Percentiles rank a stretch among this genome's conserved stretches.
These are phyloP conservation scores for Solanum peruvianum DNA, from an alignment of 257 asterid genomes.

Conservation along the genomic window DNA sequence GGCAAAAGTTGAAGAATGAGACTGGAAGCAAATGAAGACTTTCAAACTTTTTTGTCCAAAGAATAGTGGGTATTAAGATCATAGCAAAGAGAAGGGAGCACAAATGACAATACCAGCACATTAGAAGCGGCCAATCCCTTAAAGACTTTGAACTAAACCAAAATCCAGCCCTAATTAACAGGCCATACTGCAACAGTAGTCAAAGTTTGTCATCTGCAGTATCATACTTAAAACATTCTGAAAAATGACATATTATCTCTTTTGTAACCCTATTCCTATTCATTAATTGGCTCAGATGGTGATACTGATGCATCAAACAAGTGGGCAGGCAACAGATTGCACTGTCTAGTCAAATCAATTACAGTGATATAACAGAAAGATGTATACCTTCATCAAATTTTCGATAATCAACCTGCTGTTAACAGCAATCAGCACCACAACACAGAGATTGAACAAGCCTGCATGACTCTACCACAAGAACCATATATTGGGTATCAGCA, in stretches of 20 bases:
- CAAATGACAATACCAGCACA: slow-evolving; percentile 73
- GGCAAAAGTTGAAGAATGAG: slow-evolving; percentile 75
- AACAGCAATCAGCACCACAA: slow-evolving; percentile 97
- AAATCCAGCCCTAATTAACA: slow-evolving; percentile 72
- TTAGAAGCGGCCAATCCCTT: slow-evolving; percentile 93
- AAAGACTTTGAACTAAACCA: slow-evolving; percentile 89
- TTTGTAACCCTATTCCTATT: neutral
- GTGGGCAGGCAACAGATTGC: neutral
- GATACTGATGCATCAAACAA: neutral
- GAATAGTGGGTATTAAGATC: neutral
- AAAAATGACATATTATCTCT: neutral
- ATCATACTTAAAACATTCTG: neutral
- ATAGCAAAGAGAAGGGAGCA: neutral
- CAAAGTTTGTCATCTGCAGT: slow-evolving; percentile 6
- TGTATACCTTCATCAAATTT: slow-evolving; percentile 87
- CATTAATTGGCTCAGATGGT: neutral
- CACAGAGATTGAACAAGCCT: slow-evolving; percentile 96
- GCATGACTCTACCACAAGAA: slow-evolving; percentile 89
- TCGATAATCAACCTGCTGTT: slow-evolving; percentile 96
- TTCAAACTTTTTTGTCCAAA: neutral
- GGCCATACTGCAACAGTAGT: slow-evolving; percentile 70
- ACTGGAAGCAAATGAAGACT: slow-evolving; percentile 33
- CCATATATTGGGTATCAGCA: neutral
- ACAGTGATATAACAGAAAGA: neutral
- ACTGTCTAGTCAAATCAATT: neutral